Conservation (phyloP, 331 rosid genomes). For the Ulmus americana region DNA sequence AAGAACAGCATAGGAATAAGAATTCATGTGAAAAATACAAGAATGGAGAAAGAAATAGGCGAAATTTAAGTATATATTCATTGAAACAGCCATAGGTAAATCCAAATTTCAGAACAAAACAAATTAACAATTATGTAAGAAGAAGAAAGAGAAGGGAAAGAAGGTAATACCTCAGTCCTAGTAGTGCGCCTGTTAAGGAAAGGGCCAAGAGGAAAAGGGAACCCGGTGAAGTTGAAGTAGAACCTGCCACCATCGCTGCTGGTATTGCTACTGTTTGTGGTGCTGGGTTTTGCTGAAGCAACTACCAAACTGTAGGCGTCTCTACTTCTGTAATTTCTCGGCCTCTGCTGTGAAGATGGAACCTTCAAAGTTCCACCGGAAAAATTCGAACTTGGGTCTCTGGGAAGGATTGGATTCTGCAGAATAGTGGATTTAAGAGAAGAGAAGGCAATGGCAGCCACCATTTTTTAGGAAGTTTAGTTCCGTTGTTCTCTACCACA, state of each 20-base stretch:
- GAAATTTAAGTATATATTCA: too few relatives aligned
- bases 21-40: too few relatives aligned
- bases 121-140: background rate
- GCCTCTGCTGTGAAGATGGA: slow-evolving; percentile 35
- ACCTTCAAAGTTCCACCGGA: slow-evolving; percentile 49
- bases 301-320: slow-evolving; percentile 40
- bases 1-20: too few relatives aligned
- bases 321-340: slow-evolving; percentile 40
- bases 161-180: slow-evolving; percentile 63
- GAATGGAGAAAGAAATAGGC: background rate
- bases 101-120: background rate
- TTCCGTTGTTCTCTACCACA: slow-evolving; percentile 10
- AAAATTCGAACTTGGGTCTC: slow-evolving; percentile 37
- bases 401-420: slow-evolving; percentile 37
- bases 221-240: slow-evolving; percentile 90
- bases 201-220: slow-evolving; percentile 97
- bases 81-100: background rate
- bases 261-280: slow-evolving; percentile 21
- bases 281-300: slow-evolving; percentile 42
- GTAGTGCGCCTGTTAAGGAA: slow-evolving; percentile 72
- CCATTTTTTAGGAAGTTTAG: slow-evolving; percentile 30
- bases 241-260: slow-evolving; percentile 49
- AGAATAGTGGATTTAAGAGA: slow-evolving; percentile 49
- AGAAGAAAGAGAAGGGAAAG: background rate
- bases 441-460: slow-evolving; percentile 48